These are phyloP conservation scores for Macrolepiota albuminosa DNA, from an alignment of 768 basidiomycete species.

Conservation along the genomic window DNA sequence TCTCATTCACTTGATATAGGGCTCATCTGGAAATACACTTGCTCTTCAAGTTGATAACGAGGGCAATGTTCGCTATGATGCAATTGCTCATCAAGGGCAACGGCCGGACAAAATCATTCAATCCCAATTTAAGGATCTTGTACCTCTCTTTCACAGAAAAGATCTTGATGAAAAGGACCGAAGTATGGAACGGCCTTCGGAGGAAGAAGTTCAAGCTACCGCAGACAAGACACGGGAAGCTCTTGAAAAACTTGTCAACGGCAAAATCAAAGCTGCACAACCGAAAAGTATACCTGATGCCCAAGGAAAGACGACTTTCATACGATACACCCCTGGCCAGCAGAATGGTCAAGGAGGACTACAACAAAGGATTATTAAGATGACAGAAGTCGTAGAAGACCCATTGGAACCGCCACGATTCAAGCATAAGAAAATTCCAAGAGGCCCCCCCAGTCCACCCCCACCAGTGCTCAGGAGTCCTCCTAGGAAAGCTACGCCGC, in stretches of 20 bases:
- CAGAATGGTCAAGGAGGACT: conserved; percentile 64
- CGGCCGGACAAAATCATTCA: conserved; percentile 82
- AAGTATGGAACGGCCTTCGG: conserved; percentile 87
- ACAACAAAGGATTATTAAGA: conserved; percentile 97
- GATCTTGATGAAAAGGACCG: conserved; percentile 76
- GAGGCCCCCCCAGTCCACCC: conserved; percentile 94
- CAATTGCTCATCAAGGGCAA: conserved; percentile 94
- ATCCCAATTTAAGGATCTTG: conserved; percentile 96
- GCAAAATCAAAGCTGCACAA: conserved; percentile 98
- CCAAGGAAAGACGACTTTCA: conserved; percentile 81
- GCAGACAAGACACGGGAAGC: conserved; percentile 88
- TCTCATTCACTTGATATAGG: conserved; percentile 37
- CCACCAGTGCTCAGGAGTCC: conserved; percentile 94
- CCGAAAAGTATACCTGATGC: conserved; percentile 90
- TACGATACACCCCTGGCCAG: conserved; percentile 95
- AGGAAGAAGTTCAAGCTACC: conserved; percentile 88
- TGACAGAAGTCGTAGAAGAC: conserved; percentile 97
- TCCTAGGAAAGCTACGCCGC: conserved; percentile 91
- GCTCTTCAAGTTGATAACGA: conserved; percentile 96
- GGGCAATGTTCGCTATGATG: conserved; percentile 96
- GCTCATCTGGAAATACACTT: conserved; percentile 88
- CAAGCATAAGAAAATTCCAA: conserved; percentile 98
- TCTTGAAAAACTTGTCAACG: conserved; percentile 88
- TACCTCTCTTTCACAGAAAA: conserved; percentile 84
- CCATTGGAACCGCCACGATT: conserved; percentile 95